Conservation (phyloP, 1,284 basidiomycete genomes). For the Malassezia psittaci region DNA sequence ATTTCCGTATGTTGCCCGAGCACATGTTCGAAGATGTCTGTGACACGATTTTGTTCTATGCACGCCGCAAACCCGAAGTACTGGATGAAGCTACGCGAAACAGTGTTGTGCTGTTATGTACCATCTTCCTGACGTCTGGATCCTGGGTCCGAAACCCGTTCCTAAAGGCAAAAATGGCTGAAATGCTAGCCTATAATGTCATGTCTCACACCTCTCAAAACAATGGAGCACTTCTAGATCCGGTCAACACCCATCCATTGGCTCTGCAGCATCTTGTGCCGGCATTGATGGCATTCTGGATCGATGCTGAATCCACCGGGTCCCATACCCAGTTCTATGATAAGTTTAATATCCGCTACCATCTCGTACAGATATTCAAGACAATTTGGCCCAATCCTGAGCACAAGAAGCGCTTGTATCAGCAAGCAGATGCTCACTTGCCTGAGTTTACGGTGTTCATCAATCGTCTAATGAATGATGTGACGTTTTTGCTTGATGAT, state of each 20-base stretch:
- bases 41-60: conserved; percentile 69
- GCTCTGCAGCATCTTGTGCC: conserved; percentile 82
- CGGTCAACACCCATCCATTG: conserved; percentile 72
- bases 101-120: conserved; percentile 76
- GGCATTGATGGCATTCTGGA: conserved; percentile 86
- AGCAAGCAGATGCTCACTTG: conserved; percentile 23
- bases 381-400: conserved; percentile 40
- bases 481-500: conserved; percentile 95
- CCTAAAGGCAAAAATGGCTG: conserved; percentile 92
- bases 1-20: conserved; percentile 83
- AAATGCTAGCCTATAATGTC: conserved; percentile 76
- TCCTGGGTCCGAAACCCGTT: conserved; percentile 99
- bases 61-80: conserved; percentile 66
- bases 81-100: conserved; percentile 65
- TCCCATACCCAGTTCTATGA: conserved; percentile 97
- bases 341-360: conserved; percentile 70
- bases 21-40: conserved; percentile 89
- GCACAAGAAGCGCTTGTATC: conserved; percentile 38
- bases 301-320: conserved; percentile 94
- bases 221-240: conserved; percentile 67
- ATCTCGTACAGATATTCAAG: conserved; percentile 42
- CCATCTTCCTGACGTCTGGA: conserved; percentile 85
- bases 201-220: conserved; percentile 65
- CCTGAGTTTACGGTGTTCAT: conserved; percentile 65
- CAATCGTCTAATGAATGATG: conserved; percentile 98